Percentiles rank a stretch among this genome's conserved stretches.
Evolutionary conservation across 78 protist species (phyloP).

Genomic region (Creolimax fragrantissima): DNA sequence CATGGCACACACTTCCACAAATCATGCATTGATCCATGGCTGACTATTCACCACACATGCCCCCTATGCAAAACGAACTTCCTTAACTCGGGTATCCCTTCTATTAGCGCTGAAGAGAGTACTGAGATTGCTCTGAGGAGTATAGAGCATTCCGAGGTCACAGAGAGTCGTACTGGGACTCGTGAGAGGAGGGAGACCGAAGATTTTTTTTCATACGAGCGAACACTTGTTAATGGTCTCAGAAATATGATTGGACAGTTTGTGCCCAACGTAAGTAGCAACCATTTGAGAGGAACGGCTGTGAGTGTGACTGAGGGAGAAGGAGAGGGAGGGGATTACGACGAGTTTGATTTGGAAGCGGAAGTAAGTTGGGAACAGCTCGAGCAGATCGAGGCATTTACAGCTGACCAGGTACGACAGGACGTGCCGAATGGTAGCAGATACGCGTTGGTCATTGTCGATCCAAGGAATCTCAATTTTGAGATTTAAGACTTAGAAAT

Average conservation of each 20-base stretch:
- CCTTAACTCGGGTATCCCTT: not conserved
- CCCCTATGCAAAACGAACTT: slow-evolving; percentile 4
- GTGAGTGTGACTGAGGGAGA: not conserved
- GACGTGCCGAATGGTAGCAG: not conserved
- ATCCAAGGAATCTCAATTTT: not conserved
- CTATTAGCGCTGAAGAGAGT: not conserved
- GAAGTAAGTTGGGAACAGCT: not conserved
- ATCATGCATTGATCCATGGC: slow-evolving; percentile 18
- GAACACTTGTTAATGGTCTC: not conserved
- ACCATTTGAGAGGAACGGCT: not conserved
- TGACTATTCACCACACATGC: not conserved
- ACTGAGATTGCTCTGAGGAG: not conserved
- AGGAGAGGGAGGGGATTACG: not conserved
- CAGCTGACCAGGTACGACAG: not conserved
- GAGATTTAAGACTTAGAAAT: not conserved
- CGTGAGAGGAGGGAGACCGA: not conserved
- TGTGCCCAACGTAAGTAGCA: too few species aligned
- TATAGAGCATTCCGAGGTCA: too few species aligned
- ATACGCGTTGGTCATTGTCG: not conserved
- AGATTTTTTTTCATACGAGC: not conserved
- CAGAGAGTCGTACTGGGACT: not conserved
- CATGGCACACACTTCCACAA: slow-evolving; percentile 25
- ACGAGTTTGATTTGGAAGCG: not conserved
- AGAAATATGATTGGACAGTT: too few species aligned
- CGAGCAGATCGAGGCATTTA: not conserved